Evolutionary conservation across 495 filamentous ascomycete genomes (phyloP).

Genomic region (Aspergillus cavernicola): DNA sequence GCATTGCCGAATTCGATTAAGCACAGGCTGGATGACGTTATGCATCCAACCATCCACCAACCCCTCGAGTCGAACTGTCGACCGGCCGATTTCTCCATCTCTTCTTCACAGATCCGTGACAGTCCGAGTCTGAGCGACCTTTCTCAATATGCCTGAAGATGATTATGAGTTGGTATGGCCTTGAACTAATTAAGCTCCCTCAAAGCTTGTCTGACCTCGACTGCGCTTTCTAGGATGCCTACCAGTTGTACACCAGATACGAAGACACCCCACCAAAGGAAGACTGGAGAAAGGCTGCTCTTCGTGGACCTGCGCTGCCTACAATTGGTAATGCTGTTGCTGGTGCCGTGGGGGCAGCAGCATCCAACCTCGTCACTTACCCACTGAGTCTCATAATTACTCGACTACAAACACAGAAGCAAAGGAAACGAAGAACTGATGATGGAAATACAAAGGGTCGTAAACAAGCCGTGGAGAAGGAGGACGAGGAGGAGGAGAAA

Average conservation of each 20-base stretch:
- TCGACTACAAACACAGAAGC: conserved; percentile 76
- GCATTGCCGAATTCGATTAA: too few species aligned
- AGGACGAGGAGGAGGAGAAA: conserved; percentile 38
- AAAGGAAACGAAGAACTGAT: conserved; percentile 28
- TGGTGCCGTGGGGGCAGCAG: conserved; percentile 71
- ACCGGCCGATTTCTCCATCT: too few species aligned
- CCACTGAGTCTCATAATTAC: conserved; percentile 84
- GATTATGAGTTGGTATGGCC: conserved; percentile 3
- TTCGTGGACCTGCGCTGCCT: conserved; percentile 59
- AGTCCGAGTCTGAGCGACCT: not conserved
- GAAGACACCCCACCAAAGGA: conserved; percentile 32
- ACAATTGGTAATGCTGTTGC: conserved; percentile 84
- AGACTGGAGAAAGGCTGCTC: conserved; percentile 34
- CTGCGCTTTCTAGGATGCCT: conserved; percentile 40
- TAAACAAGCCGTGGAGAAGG: not conserved
- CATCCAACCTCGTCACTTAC: conserved; percentile 77
- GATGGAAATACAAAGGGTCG: not conserved
- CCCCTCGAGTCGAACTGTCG: too few species aligned
- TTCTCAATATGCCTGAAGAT: not conserved
- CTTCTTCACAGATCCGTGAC: too few species aligned
- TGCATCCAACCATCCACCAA: too few species aligned
- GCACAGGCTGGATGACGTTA: too few species aligned
- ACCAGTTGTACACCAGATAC: conserved; percentile 48
- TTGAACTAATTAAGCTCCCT: not conserved
- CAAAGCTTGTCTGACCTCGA: not conserved